Evolutionary conservation across 192 early-diverging fungal species (phyloP), one percentile per base, ranked within the genome.

Genomic region (Mycoemilia scoparia): DNA sequence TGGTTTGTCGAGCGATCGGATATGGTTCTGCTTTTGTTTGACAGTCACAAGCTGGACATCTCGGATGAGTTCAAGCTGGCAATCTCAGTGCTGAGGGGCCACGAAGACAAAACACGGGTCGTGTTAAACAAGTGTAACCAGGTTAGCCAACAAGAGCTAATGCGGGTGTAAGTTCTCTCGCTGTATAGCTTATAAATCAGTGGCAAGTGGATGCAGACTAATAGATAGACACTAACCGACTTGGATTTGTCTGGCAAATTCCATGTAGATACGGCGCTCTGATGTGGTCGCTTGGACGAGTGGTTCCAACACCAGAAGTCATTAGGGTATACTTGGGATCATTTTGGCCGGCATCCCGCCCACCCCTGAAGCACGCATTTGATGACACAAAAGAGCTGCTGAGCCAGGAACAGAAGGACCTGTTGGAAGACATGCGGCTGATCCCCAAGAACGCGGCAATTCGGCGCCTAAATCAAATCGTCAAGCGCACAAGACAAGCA

Each of bases 231-330:
- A n/a, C n/a, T n/a, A n/a, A n/a, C n/a, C n/a, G n/a, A 15, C 8
- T 16, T 19, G 9, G 4, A 20, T 6, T 52, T 4, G 7, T 50
- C 21, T n/a, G 4, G 34, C 1, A 34, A 13, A 5, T 31, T 13
- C 33, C 64, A 66, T 2, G n/a, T n/a, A n/a, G n/a, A n/a, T 85
- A 89, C 51, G 87, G 87, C 32, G 83, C 85, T 2, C 59, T 90
- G 54, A 90, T 90, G 87, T 90, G 82, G 82, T 79, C 79, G 13
- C 62, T 90, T 7, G 87, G 85, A 12, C 82, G 79, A 50, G 82
- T 88, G 7, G 67, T 90, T 12, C 68, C 77, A 27, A 87, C 80
- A 2, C 85, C 87, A 8, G 85, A 90, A 52, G 87, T 90, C 31
- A 73, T 74, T 53, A 64, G 82, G 5, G 87, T 90, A n/a, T 88